A percentile compares a stretch with the other conserved stretches of the same genome.
These are phyloP conservation scores for Vinca minor DNA, from an alignment of 257 asterid species.

Conservation along the genomic window DNA sequence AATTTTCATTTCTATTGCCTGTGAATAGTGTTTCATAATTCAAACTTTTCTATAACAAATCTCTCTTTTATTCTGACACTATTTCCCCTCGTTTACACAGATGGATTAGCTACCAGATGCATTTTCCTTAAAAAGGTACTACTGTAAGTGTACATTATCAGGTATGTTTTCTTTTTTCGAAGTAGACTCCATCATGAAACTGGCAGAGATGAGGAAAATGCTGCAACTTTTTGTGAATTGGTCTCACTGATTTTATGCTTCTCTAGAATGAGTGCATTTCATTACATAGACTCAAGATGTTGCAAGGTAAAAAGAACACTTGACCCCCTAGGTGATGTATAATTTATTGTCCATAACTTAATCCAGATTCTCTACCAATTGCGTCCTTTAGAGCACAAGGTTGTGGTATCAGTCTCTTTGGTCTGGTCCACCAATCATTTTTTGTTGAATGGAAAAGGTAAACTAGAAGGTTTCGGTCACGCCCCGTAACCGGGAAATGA, in stretches of 20 bases:
- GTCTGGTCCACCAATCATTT: neutral
- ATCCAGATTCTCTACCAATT: neutral
- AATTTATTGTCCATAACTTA: neutral
- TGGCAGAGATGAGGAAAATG: neutral
- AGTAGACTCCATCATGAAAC: neutral
- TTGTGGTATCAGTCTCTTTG: neutral
- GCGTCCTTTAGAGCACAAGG: neutral
- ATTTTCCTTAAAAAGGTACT: neutral
- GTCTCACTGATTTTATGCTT: no score
- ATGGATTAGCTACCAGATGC: neutral
- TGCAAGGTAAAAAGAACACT: neutral
- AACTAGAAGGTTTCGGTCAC: no score
- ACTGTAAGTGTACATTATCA: neutral
- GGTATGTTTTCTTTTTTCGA: neutral
- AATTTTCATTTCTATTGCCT: neutral
- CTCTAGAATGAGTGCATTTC: no score
- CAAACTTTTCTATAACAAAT: neutral
- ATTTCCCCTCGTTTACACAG: conserved; percentile 4
- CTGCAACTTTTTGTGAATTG: no score
- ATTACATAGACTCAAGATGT: neutral
- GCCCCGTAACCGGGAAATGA: no score
- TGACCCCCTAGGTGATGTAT: neutral
- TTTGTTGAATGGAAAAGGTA: neutral
- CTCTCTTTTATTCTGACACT: no score
- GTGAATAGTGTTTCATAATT: neutral